These are phyloP conservation scores for Alternaria gaisen DNA, from an alignment of 2,329 filamentous ascomycete species.

Conservation along the genomic window DNA sequence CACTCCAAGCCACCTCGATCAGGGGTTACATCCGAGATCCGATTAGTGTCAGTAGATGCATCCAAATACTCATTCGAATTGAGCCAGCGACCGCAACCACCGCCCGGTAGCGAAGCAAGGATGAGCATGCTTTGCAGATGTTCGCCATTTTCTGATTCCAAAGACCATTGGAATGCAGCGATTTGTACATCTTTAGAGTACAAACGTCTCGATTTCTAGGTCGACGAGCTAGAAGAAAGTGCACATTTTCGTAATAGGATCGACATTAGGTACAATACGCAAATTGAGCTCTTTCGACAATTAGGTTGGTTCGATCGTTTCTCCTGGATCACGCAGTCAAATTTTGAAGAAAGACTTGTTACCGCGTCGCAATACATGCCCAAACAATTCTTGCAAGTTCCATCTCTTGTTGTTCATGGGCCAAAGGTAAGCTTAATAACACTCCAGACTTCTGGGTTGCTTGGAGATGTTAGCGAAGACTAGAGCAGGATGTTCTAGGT, in stretches of 20 bases:
- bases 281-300: not conserved
- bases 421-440: too few relatives aligned
- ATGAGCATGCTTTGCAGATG: not conserved
- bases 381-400: too few relatives aligned
- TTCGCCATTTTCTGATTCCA: not conserved
- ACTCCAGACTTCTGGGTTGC: too few relatives aligned
- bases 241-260: not conserved
- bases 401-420: too few relatives aligned
- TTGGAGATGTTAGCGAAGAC: too few relatives aligned
- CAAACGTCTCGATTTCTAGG: not conserved
- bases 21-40: slow-evolving; percentile 7
- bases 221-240: not conserved
- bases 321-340: not conserved
- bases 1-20: not conserved
- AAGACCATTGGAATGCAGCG: not conserved
- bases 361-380: too few relatives aligned
- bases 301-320: not conserved
- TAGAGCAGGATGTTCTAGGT: not conserved
- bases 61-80: not conserved
- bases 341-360: not conserved
- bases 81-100: not conserved
- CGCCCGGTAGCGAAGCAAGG: not conserved
- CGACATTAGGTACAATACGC: not conserved
- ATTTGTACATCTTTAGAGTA: not conserved
- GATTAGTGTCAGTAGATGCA: not conserved